A percentile compares a stretch with the other conserved stretches of the same genome.
phyloP scores from a whole-genome alignment of 2,329 filamentous ascomycete species.

The Exophiala xenobiotica region DNA sequence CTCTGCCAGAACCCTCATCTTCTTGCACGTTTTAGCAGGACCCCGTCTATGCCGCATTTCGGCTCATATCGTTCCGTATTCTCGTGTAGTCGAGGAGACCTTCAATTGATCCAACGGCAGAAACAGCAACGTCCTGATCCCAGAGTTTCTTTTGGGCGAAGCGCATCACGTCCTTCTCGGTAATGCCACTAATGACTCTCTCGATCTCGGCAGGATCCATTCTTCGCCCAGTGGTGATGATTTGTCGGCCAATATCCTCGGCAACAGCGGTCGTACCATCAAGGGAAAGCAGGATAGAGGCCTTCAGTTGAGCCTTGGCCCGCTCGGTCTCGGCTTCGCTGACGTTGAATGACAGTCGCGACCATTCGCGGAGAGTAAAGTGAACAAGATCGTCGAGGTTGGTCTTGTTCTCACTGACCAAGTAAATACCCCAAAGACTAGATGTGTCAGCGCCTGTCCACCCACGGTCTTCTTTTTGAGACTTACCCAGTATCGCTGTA shows the following conservation, averaged over 20 bases:
- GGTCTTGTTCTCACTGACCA: constrained; percentile 86
- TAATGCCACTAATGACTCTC: constrained; percentile 81
- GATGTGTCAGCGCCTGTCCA: constrained; percentile 27
- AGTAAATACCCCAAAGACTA: constrained; percentile 99
- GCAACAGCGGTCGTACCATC: constrained; percentile 96
- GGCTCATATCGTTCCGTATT: constrained; percentile 77
- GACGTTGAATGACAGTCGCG: constrained; percentile 86
- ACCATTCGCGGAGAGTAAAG: constrained; percentile 98
- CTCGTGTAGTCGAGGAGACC: constrained; percentile 60
- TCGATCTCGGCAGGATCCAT: constrained; percentile 93
- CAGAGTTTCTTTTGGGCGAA: constrained; percentile 94
- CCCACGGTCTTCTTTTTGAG: neutral
- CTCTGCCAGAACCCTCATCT: no score
- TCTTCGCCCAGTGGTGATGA: constrained; percentile 93
- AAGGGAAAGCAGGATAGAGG: constrained; percentile 92
- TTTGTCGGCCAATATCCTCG: constrained; percentile 97
- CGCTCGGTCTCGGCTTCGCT: constrained; percentile 90
- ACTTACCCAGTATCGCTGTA: constrained; percentile 98
- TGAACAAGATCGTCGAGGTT: constrained; percentile 92
- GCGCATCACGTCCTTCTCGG: constrained; percentile 94
- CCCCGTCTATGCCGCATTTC: constrained; percentile 56
- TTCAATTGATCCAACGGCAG: constrained; percentile 90
- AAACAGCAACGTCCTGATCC: constrained; percentile 95
- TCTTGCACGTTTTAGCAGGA: no score
- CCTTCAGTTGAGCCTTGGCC: constrained; percentile 98